A percentile compares a stretch with the other conserved stretches of the same genome.
These are phyloP conservation scores for Meyerozyma athensensis DNA, from an alignment of 1,139 yeast genomes.

Conservation along the genomic window DNA sequence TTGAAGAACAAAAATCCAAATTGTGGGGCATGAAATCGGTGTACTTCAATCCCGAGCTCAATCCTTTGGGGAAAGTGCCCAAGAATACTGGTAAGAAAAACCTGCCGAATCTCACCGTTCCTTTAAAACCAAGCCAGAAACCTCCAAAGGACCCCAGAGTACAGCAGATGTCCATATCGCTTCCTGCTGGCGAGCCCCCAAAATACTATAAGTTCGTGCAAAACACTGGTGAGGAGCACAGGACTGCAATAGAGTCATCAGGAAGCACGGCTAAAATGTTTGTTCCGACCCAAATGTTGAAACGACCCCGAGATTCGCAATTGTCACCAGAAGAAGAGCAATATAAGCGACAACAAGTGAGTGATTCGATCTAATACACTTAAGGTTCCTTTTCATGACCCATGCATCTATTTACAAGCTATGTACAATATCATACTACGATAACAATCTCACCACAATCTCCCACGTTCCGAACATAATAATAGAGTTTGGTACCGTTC, in stretches of 20 bases:
- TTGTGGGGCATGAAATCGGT: constrained; percentile 38
- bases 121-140: constrained; percentile 16
- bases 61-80: constrained; percentile 44
- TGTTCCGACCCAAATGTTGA: constrained; percentile 6
- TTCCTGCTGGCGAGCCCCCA: constrained; percentile 40
- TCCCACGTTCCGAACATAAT: constrained; percentile 99
- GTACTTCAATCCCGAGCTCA: constrained; percentile 43
- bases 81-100: constrained; percentile 7
- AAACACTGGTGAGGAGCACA: constrained; percentile 18
- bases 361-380: constrained; percentile 5
- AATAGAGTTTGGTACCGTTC: constrained; percentile 97
- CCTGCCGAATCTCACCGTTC: constrained; percentile 24
- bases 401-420: constrained; percentile 1
- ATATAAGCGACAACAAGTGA: constrained; percentile 5
- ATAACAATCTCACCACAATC: constrained; percentile 67
- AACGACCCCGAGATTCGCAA: constrained; percentile 5
- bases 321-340: constrained; percentile 14
- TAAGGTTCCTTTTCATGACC: neutral
- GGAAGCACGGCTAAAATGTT: constrained; percentile 1
- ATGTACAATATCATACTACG: constrained; percentile 18
- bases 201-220: constrained; percentile 35
- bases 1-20: constrained; percentile 18
- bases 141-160: constrained; percentile 28
- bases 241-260: constrained; percentile 3
- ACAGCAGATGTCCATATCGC: constrained; percentile 19